A percentile compares a stretch with the other conserved stretches of the same genome.
Conservation (phyloP, 1,284 basidiomycete species). For the Fomes fomentarius region DNA sequence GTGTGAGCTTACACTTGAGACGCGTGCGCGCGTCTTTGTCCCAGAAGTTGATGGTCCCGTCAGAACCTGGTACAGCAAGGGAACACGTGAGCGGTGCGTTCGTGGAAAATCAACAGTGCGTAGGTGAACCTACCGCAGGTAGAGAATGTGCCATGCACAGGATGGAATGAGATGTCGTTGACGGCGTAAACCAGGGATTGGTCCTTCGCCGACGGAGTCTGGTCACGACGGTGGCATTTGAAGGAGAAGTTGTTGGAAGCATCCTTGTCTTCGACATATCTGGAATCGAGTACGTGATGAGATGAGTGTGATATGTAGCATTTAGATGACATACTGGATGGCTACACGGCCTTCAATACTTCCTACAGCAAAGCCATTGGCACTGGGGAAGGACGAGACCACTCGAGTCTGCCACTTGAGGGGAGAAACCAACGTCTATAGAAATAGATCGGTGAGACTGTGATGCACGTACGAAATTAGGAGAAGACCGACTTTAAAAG, state of each 20-base stretch:
- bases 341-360: slow-evolving; percentile 96
- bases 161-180: slow-evolving; percentile 92
- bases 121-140: slow-evolving; percentile 74
- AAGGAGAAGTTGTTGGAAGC: slow-evolving; percentile 89
- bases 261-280: slow-evolving; percentile 84
- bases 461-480: neutral
- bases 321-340: slow-evolving; percentile 74
- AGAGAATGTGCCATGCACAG: slow-evolving; percentile 91
- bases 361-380: slow-evolving; percentile 88
- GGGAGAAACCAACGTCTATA: slow-evolving; percentile 78
- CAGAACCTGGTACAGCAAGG: slow-evolving; percentile 51
- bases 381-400: slow-evolving; percentile 84
- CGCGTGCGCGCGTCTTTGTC: slow-evolving; percentile 90
- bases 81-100: slow-evolving; percentile 18
- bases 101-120: slow-evolving; percentile 5
- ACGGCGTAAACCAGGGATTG: slow-evolving; percentile 88
- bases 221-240: slow-evolving; percentile 91
- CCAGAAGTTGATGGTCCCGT: slow-evolving; percentile 87
- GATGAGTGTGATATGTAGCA: neutral
- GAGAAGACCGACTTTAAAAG: slow-evolving; percentile 62
- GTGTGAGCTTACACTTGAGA: slow-evolving; percentile 78
- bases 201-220: slow-evolving; percentile 64
- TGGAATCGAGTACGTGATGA: slow-evolving; percentile 30
- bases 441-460: too few species aligned
- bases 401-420: slow-evolving; percentile 95